A percentile compares a stretch with the other conserved stretches of the same genome.
Evolutionary conservation across 2,329 filamentous ascomycete genomes (phyloP).

Genomic region (Cordyceps militaris): DNA sequence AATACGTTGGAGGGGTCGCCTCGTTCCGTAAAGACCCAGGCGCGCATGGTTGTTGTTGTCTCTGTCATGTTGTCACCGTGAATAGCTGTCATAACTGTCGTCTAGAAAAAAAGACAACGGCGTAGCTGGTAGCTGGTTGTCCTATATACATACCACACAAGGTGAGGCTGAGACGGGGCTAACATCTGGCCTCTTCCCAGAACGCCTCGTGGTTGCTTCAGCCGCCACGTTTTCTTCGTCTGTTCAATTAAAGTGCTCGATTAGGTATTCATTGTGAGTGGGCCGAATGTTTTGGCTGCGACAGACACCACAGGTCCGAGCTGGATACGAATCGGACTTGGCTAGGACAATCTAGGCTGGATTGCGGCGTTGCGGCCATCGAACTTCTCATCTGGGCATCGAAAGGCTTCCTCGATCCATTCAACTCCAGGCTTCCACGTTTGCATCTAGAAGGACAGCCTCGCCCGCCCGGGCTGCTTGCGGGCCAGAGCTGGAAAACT

Average conservation of each 20-base stretch:
- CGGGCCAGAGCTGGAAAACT: no score
- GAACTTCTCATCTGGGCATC: no score
- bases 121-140: neutral
- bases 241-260: neutral
- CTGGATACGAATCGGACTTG: neutral
- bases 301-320: neutral
- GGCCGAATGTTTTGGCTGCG: neutral
- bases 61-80: neutral
- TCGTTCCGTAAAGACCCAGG: slow-evolving; percentile 25
- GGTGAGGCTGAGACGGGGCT: slow-evolving; percentile 2
- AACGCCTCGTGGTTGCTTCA: neutral
- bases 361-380: neutral
- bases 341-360: neutral
- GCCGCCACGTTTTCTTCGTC: neutral
- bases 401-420: no score
- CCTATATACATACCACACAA: neutral
- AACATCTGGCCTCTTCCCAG: neutral
- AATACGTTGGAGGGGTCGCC: slow-evolving; percentile 23
- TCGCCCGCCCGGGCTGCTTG: no score
- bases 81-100: neutral
- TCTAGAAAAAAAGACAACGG: neutral
- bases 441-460: no score
- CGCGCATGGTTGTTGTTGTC: slow-evolving; percentile 14
- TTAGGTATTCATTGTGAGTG: neutral
- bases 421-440: no score